Base-by-base conservation (phyloP, 2,329 filamentous ascomycete species). In the Verticillium tricorpus region DNA sequence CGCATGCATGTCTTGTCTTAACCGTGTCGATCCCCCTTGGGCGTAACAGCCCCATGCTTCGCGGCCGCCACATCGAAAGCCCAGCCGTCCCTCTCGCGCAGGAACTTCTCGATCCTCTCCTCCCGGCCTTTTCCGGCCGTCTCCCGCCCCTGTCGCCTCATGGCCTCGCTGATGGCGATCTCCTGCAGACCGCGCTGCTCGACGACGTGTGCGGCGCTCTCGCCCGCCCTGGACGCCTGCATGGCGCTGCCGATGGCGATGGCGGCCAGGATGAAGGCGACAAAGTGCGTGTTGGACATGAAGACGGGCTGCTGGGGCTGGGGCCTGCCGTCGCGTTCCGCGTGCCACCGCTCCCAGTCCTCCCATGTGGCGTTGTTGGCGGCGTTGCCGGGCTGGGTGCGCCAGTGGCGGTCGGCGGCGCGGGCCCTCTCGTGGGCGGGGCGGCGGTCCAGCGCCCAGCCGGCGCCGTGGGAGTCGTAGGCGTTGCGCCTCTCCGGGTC, bases 291-390 rank as follows among this genome's bases (percentile, higher is more conserved):
- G 70, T 97, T 96, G 62, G 89, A 91, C 76, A 94, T 87, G 74
- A 87, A 90, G 59, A 88, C 68, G 0, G 84, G 83, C 65, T 82
- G 76, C 68, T 86, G 84, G 5, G 32, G 45, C 32, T 37, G 11
- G 19, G 32, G 25, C 31, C 76, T 78, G 67, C 80, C 78, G 57
- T 80, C 74, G 70, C 80, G 74, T 73, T 81, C 74, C 37, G 86
- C 80, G 68, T 91, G 84, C 88, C 90, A 96, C 55, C 82, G 83
- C 77, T 97, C 92, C 93, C 93, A 97, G 73, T 99, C 95, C 73
- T 99, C 95, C 95, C 95, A 99, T 0, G 95, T 98, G 1, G 92
- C 95, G 73, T 98, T 98, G 68, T 77, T 76, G 58, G 82, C 82
- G 14, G 84, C 74, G 60, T 76, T 83, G 28, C 78, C 79, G 0